These are phyloP conservation scores for Podochytrium sp. DNA, from an alignment of 192 early-diverging fungal species.

Conservation along the genomic window DNA sequence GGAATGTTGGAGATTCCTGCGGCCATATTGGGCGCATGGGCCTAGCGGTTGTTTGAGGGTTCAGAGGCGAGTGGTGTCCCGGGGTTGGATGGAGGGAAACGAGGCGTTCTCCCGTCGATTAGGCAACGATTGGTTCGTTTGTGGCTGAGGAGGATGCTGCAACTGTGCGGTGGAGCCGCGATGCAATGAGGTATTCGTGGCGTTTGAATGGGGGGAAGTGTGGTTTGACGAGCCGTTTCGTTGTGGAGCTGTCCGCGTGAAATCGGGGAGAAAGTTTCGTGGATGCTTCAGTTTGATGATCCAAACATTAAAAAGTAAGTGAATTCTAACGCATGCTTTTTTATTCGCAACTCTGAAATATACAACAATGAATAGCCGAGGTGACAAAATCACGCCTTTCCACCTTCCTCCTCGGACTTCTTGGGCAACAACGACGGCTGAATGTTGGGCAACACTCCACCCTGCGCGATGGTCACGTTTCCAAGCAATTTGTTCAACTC, in stretches of 20 bases:
- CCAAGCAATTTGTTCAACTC: slow-evolving; percentile 91
- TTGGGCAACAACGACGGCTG: slow-evolving; percentile 31
- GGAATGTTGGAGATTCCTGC: slow-evolving; percentile 76
- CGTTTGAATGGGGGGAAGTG: background rate
- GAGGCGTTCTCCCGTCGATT: slow-evolving; percentile 78
- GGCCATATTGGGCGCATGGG: slow-evolving; percentile 66
- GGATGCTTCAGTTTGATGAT: too few species aligned
- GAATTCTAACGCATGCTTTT: too few species aligned
- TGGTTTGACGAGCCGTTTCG: background rate
- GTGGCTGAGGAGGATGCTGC: slow-evolving; percentile 66
- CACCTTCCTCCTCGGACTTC: slow-evolving; percentile 19
- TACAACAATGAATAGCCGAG: background rate
- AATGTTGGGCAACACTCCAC: slow-evolving; percentile 77
- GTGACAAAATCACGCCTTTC: background rate
- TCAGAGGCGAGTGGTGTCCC: slow-evolving; percentile 56
- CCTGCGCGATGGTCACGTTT: slow-evolving; percentile 90
- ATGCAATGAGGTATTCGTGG: too few species aligned
- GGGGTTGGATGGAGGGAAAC: slow-evolving; percentile 60
- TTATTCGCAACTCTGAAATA: background rate
- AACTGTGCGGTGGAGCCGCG: slow-evolving; percentile 36
- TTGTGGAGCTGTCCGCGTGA: too few species aligned
- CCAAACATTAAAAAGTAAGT: too few species aligned
- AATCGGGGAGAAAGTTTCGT: too few species aligned
- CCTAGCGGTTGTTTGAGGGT: slow-evolving; percentile 81
- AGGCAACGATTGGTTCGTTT: slow-evolving; percentile 85